Percentiles rank a stretch among this genome's conserved stretches.
phyloP scores from a whole-genome alignment of 2,329 filamentous ascomycete species.

The Exophiala mesophila region DNA sequence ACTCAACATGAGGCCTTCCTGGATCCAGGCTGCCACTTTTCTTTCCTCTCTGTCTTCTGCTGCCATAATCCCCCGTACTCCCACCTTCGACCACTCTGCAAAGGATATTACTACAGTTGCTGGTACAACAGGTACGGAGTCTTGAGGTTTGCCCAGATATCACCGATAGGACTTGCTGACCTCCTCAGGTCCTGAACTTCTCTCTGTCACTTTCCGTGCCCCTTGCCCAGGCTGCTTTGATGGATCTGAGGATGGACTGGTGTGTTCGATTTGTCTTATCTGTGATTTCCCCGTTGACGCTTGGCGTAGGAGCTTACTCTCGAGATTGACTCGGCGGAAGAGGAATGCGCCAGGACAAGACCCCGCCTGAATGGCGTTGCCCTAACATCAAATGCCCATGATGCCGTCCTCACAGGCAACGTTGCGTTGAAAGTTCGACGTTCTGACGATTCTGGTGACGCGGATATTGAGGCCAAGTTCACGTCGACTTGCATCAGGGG shows the following conservation, averaged over 20 bases:
- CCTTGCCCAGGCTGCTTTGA: conserved; percentile 22
- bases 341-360: conserved; percentile 27
- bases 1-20: conserved; percentile 17
- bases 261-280: conserved; percentile 10
- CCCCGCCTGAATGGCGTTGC: conserved; percentile 30
- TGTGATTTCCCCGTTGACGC: conserved; percentile 4
- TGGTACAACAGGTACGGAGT: conserved; percentile 23
- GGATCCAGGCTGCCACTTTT: conserved; percentile 17
- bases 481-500: conserved; percentile 29
- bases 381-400: conserved; percentile 15
- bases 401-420: conserved; percentile 22
- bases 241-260: conserved; percentile 20
- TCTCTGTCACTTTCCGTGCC: conserved; percentile 21
- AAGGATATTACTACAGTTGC: conserved; percentile 23
- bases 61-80: conserved; percentile 15
- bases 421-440: conserved; percentile 25
- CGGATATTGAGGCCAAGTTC: conserved; percentile 26
- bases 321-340: conserved; percentile 25
- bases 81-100: conserved; percentile 1
- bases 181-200: conserved; percentile 13
- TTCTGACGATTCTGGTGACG: conserved; percentile 17
- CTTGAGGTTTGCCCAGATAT: not conserved
- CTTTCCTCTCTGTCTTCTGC: conserved; percentile 15
- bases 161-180: conserved; percentile 6
- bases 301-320: conserved; percentile 29